Base-by-base conservation (phyloP, 108 stramenopile species). In the Cylindrotheca closterium region DNA sequence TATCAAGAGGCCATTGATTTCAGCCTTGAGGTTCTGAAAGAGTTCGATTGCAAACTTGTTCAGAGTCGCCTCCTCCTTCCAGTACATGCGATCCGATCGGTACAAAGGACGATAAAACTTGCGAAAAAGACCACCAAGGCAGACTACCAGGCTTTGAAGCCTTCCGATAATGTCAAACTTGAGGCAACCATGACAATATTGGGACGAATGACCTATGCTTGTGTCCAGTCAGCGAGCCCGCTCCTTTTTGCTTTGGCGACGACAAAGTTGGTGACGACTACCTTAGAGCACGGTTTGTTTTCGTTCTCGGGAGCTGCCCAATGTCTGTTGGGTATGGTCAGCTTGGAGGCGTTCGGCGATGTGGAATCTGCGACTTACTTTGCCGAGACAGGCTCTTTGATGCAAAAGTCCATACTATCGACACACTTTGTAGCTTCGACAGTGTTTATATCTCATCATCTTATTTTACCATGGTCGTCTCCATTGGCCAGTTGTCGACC, bases 21-120 rank as follows among this genome's bases (percentile, higher is more conserved):
- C 24, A 48, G 47, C 15, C 47, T 62, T 25, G 60, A 47, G 8
- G 60, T 49, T 25, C 47, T 62, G 47, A 17, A 49, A 18, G 33
- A 62, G 27, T 21, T 62, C 15, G 60, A 47, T 62, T 10, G 7
- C 37, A 42, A 7, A 7, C n/a, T n/a, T n/a, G 10, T 15, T 42
- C 15, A 7, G 10, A 42, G 15, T 15, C 37, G 10, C 37, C 7
- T 42, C 15, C 7, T 15, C 7, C 10, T 42, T 42, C 37, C 37
- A 42, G 10, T 15, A 15, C 7, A 15, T 10, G 37, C 37, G 15
- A 42, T 42, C 7, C 15, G 37, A 10, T 42, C 10, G 7, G 7
- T 42, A 7, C 37, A 10, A 15, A 7, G 37, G 10, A 42, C 37
- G 15, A 15, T 42, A 10, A 42, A 42, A 42, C 7, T 7, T 7